These are phyloP conservation scores for Colletotrichum euphorbiae DNA, from an alignment of 2,329 filamentous ascomycete genomes.

Conservation along the genomic window DNA sequence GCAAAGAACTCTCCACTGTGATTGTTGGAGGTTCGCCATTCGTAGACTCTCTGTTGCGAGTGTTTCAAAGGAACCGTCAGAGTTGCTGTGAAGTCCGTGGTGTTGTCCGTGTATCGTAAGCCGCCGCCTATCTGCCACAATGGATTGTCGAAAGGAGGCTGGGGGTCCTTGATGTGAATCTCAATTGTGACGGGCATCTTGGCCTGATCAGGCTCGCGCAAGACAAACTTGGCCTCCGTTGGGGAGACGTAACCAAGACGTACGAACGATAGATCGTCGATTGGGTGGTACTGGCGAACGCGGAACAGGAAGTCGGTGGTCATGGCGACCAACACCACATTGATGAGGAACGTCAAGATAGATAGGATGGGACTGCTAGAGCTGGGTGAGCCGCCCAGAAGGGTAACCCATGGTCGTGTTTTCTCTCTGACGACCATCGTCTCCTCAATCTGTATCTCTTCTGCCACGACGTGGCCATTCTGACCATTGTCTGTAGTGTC, in stretches of 20 bases:
- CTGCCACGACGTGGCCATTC: conserved; percentile 52
- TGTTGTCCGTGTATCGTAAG: conserved; percentile 74
- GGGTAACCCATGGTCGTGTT: conserved; percentile 69
- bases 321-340: conserved; percentile 75
- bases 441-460: conserved; percentile 72
- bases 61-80: conserved; percentile 74
- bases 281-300: conserved; percentile 75
- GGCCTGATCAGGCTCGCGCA: conserved; percentile 83
- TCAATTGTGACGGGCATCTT: conserved; percentile 82
- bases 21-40: conserved; percentile 89
- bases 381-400: conserved; percentile 82
- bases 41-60: conserved; percentile 78
- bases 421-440: conserved; percentile 70
- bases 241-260: conserved; percentile 89
- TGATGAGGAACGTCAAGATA: conserved; percentile 76
- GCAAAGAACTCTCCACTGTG: conserved; percentile 85
- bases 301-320: conserved; percentile 83
- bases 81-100: conserved; percentile 84
- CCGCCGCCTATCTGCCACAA: conserved; percentile 76
- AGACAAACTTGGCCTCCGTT: conserved; percentile 80
- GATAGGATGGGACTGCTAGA: conserved; percentile 76
- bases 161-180: conserved; percentile 66
- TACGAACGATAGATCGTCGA: conserved; percentile 83
- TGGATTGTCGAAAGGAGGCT: conserved; percentile 64
- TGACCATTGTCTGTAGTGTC: conserved; percentile 44